phyloP scores from a whole-genome alignment of 129 eudicot species.

The Glebionis coronaria region DNA sequence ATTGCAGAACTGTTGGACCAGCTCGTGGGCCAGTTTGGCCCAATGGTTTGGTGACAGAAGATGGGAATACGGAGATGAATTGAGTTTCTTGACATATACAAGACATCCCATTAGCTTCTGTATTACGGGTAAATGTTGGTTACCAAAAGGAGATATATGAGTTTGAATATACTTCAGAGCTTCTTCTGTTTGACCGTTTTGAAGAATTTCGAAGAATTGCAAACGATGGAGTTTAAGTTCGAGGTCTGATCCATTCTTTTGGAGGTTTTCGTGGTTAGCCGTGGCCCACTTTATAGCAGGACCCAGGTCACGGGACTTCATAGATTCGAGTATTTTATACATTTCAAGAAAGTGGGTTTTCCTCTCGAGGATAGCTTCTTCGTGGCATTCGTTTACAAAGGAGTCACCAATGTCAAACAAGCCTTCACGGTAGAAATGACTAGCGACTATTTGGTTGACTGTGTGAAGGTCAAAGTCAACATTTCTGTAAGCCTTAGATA shows the following conservation, averaged over 20 bases:
- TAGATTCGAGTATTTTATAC: constrained; percentile 70
- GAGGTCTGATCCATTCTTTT: constrained; percentile 58
- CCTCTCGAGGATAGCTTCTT: constrained; percentile 37
- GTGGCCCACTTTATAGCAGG: constrained; percentile 83
- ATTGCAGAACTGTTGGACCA: constrained; percentile 63
- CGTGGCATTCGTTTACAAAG: constrained; percentile 52
- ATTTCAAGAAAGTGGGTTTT: constrained; percentile 65
- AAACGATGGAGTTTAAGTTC: constrained; percentile 67
- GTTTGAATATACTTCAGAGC: constrained; percentile 64
- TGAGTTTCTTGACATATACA: constrained; percentile 69
- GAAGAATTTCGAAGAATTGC: constrained; percentile 66
- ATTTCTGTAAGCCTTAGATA: constrained; percentile 75
- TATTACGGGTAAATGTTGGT: constrained; percentile 53
- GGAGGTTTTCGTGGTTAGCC: constrained; percentile 49
- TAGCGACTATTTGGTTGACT: constrained; percentile 65
- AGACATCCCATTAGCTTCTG: constrained; percentile 79
- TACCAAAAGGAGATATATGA: constrained; percentile 50
- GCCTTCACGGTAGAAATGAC: constrained; percentile 82
- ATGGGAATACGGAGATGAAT: constrained; percentile 69
- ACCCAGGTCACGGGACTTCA: constrained; percentile 61
- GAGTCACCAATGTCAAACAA: constrained; percentile 71
- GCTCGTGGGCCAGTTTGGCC: constrained; percentile 62
- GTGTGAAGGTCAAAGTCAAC: constrained; percentile 59
- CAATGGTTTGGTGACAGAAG: constrained; percentile 58
- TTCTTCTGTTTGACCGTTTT: constrained; percentile 53